Evolutionary conservation across 2,329 filamentous ascomycete species (phyloP), one percentile per base, ranked within the genome.

Genomic region (Sporothrix phasma): DNA sequence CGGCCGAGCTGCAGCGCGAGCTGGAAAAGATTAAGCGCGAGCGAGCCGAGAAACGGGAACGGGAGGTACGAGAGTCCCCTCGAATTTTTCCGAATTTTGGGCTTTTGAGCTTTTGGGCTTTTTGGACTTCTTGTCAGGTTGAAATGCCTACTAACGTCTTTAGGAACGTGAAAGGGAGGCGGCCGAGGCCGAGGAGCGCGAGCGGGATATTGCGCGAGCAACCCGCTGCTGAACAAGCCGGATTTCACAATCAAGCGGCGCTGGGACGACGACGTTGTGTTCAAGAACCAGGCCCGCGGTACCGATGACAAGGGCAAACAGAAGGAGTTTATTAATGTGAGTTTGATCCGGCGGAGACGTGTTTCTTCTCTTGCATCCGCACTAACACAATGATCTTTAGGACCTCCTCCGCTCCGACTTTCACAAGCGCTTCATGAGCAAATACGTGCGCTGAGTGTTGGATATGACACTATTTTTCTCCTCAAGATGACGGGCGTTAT

Each of bases 261-360:
- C 70, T 99, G 94, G 94, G 94, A 99, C 70, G 94, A 99, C 71
- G 94, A 99, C 74, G 94, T 99, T 13, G 92, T 99, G 2, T 99
- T 99, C 79, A 97, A 96, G 80, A 99, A 99, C 75, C 94, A 99
- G 78, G 94, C 93, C 39, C 84, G 94, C 65, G 94, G 93, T 8
- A 96, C 92, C 0, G 93, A 97, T 73, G 91, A 97, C 67, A 92
- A 88, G 79, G 86, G 88, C 67, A 85, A 88, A 79, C 85, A 83
- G 76, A 95, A 93, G 79, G 92, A 96, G 76, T 99, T 99, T 77
- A 92, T 99, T 75, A 99, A 99, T 73, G 92, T 90, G 74, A 78
- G 86, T 78, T 56, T 13, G 3, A 3, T n/a, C 4, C n/a, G 4
- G 4, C 45, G 19, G 6, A 5, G 8, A 5, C 15, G 45, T 22